phyloP scores from a whole-genome alignment of 108 stramenopile genomes.

The Nannochloropsis gaditana region DNA sequence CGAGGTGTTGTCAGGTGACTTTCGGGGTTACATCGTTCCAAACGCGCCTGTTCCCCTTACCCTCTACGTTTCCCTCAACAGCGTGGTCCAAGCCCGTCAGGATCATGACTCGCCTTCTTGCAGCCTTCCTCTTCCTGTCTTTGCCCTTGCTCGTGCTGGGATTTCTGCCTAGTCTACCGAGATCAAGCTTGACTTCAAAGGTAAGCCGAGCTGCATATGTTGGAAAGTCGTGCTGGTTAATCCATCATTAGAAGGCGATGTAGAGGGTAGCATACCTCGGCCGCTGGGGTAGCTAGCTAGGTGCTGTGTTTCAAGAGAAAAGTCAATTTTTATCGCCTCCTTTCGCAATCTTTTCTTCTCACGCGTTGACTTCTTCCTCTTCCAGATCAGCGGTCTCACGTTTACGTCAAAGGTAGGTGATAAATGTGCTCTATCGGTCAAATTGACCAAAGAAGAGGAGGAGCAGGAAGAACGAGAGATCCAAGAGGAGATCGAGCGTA shows the following conservation, averaged over 20 bases:
- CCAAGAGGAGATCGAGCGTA: not conserved
- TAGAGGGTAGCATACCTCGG: too few species aligned
- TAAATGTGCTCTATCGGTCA: not conserved
- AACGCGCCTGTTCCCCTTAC: too few species aligned
- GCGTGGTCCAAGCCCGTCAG: not conserved
- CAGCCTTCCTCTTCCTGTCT: not conserved
- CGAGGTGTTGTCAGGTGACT: too few species aligned
- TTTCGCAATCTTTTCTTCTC: not conserved
- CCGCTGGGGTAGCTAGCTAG: not conserved
- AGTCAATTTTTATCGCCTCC: too few species aligned
- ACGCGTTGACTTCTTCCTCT: not conserved
- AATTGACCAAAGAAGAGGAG: not conserved
- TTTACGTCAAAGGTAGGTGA: not conserved
- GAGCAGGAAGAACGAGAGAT: not conserved
- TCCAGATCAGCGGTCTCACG: not conserved
- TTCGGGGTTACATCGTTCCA: too few species aligned
- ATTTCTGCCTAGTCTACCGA: not conserved
- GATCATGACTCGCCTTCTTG: not conserved
- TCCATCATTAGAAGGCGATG: too few species aligned
- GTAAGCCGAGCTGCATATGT: not conserved
- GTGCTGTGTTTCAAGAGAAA: not conserved
- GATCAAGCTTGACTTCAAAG: not conserved
- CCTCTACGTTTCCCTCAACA: too few species aligned
- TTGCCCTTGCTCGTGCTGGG: not conserved
- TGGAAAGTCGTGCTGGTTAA: too few species aligned